Evolutionary conservation across 306 rosid species (phyloP), one percentile per base, ranked within the genome.

Genomic region (Lathyrus tuberosus): DNA sequence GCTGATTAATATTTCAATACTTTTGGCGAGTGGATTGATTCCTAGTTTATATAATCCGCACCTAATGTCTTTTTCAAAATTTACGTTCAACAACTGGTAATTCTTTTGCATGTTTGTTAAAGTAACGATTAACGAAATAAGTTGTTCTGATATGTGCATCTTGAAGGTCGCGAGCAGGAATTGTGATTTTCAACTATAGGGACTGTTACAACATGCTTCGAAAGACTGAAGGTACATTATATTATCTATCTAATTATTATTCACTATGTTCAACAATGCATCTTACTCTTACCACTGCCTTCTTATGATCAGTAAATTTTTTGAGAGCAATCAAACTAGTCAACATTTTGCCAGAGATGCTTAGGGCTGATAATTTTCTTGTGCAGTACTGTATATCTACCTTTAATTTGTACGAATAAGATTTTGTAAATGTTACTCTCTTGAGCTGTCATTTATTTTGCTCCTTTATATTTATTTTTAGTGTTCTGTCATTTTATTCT

Each of bases 111-210:
- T 41, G 15, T 31, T 53, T 30, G 15, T 47, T 31, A 46, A 57
- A 46, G 28, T 33, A 73, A 33, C 49, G 12, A 37, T 62, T 57
- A 41, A 26, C 31, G 8, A n/a, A 69, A 69, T 51, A 22, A 40
- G 20, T 58, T 58, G 7, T 52, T 46, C 10, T 70, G 10, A 38
- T 11, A 43, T 49, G 33, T 5, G 52, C 53, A 20, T 64, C 40
- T 69, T 81, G 47, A 73, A 94, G 99, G 88, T 78, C 76, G 79
- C 84, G 77, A 71, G 83, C 83, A 63, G 96, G 89, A 81, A 79
- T 88, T 76, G 99, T 94, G 71, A 80, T 94, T 70, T 94, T 94
- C 85, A 94, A 94, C 85, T 94, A 94, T 76, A 87, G 85, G 74
- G 97, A 91, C 86, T 84, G 83, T 80, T 83, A 83, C 85, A 86